Evolutionary conservation across 352 stramenopile species (phyloP).

Genomic region (Saprolegnia diclina): DNA sequence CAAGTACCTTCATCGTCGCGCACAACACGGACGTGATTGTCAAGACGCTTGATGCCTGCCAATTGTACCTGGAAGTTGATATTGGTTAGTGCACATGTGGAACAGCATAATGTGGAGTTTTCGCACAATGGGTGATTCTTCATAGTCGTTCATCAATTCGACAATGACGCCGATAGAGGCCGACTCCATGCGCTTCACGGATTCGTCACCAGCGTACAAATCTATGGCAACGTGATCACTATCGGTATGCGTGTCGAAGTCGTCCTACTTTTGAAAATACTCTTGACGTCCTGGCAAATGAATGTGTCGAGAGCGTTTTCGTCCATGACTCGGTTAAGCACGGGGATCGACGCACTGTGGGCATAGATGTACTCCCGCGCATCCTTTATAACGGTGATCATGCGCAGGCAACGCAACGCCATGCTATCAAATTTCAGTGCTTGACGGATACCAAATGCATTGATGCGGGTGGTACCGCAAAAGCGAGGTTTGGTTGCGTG

Average conservation of each 20-base stretch:
- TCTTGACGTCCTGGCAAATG: slow-evolving; percentile 66
- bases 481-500: slow-evolving; percentile 48
- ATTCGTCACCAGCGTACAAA: slow-evolving; percentile 60
- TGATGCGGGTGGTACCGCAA: slow-evolving; percentile 32
- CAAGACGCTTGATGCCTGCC: slow-evolving; percentile 18
- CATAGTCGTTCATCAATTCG: slow-evolving; percentile 61
- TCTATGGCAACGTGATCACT: slow-evolving; percentile 12
- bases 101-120: not conserved
- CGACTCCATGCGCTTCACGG: slow-evolving; percentile 54
- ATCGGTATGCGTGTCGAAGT: not conserved
- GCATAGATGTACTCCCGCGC: slow-evolving; percentile 40
- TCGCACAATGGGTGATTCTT: slow-evolving; percentile 50
- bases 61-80: slow-evolving; percentile 14
- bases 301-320: slow-evolving; percentile 66
- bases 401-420: slow-evolving; percentile 52
- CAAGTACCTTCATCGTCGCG: not conserved
- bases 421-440: slow-evolving; percentile 29
- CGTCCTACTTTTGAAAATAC: slow-evolving; percentile 43
- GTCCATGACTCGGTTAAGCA: slow-evolving; percentile 50
- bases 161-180: slow-evolving; percentile 45
- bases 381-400: slow-evolving; percentile 56
- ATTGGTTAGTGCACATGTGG: not conserved
- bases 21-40: not conserved
- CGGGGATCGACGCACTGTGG: slow-evolving; percentile 33
- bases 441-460: not conserved